A percentile compares a stretch with the other conserved stretches of the same genome.
These are phyloP conservation scores for Suillus spraguei DNA, from an alignment of 768 basidiomycete species.

Conservation along the genomic window DNA sequence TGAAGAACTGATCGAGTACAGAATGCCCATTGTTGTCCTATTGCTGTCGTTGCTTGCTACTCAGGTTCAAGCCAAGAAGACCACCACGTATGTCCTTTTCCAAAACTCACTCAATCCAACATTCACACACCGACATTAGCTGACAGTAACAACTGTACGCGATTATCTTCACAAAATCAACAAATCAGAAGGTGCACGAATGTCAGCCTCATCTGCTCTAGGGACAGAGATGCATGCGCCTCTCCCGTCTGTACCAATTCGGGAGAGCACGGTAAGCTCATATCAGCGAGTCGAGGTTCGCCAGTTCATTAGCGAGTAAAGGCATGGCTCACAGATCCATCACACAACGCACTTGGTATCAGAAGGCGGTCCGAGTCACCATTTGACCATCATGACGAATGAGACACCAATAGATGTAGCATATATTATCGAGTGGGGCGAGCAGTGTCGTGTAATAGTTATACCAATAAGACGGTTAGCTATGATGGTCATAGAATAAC, in stretches of 20 bases:
- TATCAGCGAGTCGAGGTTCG: slow-evolving; percentile 28
- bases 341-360: slow-evolving; percentile 31
- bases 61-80: slow-evolving; percentile 83
- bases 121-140: slow-evolving; percentile 36
- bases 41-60: slow-evolving; percentile 76
- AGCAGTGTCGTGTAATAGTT: background rate
- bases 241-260: slow-evolving; percentile 30
- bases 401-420: slow-evolving; percentile 24
- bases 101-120: slow-evolving; percentile 7
- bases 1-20: slow-evolving; percentile 30
- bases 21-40: slow-evolving; percentile 85
- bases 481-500: slow-evolving; percentile 1
- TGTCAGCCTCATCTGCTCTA: slow-evolving; percentile 29
- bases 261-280: slow-evolving; percentile 32
- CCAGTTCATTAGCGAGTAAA: slow-evolving; percentile 29
- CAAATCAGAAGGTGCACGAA: slow-evolving; percentile 18
- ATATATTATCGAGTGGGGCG: slow-evolving; percentile 13
- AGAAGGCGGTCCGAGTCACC: slow-evolving; percentile 42
- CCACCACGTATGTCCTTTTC: slow-evolving; percentile 57
- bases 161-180: slow-evolving; percentile 70
- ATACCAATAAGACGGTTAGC: background rate
- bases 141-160: slow-evolving; percentile 63
- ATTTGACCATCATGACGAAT: slow-evolving; percentile 40
- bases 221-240: slow-evolving; percentile 33
- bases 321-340: slow-evolving; percentile 38